A percentile compares a stretch with the other conserved stretches of the same genome.
phyloP scores from a whole-genome alignment of 1,284 basidiomycete species.

The Neolentinus lepideus region DNA sequence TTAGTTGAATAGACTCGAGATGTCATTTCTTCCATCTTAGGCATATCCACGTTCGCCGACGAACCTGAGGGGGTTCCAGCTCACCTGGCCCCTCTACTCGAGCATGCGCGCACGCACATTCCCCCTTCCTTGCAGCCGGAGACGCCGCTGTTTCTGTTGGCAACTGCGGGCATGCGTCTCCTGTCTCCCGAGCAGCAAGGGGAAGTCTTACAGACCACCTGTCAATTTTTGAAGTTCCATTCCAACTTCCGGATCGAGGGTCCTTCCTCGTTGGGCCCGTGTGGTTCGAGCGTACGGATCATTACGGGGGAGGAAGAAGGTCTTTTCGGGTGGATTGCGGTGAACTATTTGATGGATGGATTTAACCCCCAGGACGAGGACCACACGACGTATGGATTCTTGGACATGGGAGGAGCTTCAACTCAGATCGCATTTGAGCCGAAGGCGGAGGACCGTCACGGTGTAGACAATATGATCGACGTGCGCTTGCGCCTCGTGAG shows the following conservation, averaged over 20 bases:
- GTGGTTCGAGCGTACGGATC: constrained; percentile 86
- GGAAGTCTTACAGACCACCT: constrained; percentile 70
- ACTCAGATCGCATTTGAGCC: constrained; percentile 98
- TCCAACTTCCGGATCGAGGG: constrained; percentile 73
- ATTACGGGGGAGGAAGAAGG: constrained; percentile 99
- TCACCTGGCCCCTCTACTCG: constrained; percentile 81
- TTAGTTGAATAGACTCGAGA: neutral
- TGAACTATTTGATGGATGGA: constrained; percentile 99
- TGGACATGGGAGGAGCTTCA: constrained; percentile 99
- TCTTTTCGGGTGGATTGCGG: constrained; percentile 96
- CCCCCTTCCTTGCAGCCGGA: constrained; percentile 77
- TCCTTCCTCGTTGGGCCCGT: constrained; percentile 62
- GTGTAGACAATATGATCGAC: constrained; percentile 63
- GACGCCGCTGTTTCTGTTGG: constrained; percentile 91
- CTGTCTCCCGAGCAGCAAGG: constrained; percentile 66
- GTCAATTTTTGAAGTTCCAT: constrained; percentile 66
- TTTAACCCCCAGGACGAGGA: constrained; percentile 62
- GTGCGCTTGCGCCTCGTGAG: constrained; percentile 80
- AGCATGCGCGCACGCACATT: constrained; percentile 78
- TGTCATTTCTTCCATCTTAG: constrained; percentile 32
- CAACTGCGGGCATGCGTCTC: constrained; percentile 97
- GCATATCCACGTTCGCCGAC: constrained; percentile 80
- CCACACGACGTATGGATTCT: constrained; percentile 89
- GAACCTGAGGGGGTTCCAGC: constrained; percentile 61
- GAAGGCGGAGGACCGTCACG: constrained; percentile 42